A percentile compares a stretch with the other conserved stretches of the same genome.
These are phyloP conservation scores for Nemania sp. DNA, from an alignment of 2,329 filamentous ascomycete species.

Conservation along the genomic window DNA sequence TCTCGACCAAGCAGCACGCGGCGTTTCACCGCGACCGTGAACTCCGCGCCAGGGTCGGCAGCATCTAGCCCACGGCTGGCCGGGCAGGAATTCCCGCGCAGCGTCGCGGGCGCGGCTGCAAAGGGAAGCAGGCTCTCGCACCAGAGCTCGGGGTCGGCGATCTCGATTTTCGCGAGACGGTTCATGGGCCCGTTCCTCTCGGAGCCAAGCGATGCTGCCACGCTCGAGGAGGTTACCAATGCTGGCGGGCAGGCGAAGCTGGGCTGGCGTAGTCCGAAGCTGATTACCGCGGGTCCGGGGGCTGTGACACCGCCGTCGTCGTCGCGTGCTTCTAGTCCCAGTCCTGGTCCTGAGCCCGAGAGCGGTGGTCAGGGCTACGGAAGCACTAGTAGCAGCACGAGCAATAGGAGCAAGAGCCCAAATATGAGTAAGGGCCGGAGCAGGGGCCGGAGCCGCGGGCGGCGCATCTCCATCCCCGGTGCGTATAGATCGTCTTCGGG, in stretches of 20 bases:
- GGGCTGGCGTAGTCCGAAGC: slow-evolving; percentile 16
- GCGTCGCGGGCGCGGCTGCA: background rate
- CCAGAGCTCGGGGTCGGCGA: slow-evolving; percentile 13
- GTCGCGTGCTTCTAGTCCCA: slow-evolving; percentile 8
- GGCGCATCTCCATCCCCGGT: background rate
- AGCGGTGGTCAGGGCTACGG: no score
- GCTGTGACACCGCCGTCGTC: background rate
- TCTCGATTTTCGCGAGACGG: slow-evolving; percentile 13
- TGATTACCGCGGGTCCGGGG: background rate
- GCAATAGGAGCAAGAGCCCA: background rate
- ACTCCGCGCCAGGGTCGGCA: background rate
- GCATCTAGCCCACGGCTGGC: background rate
- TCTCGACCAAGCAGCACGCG: background rate
- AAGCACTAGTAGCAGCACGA: no score
- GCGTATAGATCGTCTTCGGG: slow-evolving; percentile 8
- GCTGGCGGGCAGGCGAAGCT: background rate
- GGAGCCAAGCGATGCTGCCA: slow-evolving; percentile 5
- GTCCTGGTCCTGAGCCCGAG: background rate
- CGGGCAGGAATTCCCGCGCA: background rate
- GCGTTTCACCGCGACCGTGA: background rate
- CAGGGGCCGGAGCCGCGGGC: background rate
- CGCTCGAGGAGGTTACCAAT: background rate
- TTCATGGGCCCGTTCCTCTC: slow-evolving; percentile 22
- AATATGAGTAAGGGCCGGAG: background rate
- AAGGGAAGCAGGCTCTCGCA: background rate